Base-by-base conservation (phyloP, 2,329 filamentous ascomycete species). In the Pyrenochaeta sp. region DNA sequence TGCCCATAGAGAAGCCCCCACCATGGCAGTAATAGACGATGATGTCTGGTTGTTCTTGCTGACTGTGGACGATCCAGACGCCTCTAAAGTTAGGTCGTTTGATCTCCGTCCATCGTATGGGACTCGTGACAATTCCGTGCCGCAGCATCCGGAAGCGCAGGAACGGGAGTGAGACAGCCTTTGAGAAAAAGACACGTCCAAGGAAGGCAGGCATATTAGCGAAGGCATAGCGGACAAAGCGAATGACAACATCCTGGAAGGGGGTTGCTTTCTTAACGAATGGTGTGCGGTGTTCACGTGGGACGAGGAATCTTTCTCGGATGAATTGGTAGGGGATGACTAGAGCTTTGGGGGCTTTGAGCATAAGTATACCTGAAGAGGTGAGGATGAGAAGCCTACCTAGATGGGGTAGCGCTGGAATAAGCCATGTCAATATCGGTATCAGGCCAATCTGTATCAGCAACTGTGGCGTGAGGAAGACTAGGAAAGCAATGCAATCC, bases 21-120 rank as follows among this genome's bases (percentile, higher is more conserved):
- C 90, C 92, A 73, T 96, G 92, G 40, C 86, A 86, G 73, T 95
- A 95, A 73, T 92, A 94, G 1, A 96, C 77, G n/a, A 93, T 88
- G 54, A 95, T 80, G 72, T 95, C 91, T 0, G 91, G 89, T 52
- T 85, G 81, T 48, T 82, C 78, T 39, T 83, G 80, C 15, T 85
- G 83, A 66, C 91, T 84, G 44, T 85, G 79, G 42, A 85, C 84
- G 48, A 93, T 86, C 88, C 90, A 94, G 3, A 94, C 78, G 2
- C 91, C 91, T 57, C 82, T 82, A 56, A 88, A 84, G 45, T 78
- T 79, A 50, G 79, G 74, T 83, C 83, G 77, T 27, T 83, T 76
- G 50, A 88, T 77, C 59, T 88, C 90, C 37, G 80, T 80, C 87
- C 90, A 92, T 61, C 84, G 81, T 6, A 91, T 82, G 0, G 89